A percentile compares a stretch with the other conserved stretches of the same genome.
phyloP scores from a whole-genome alignment of 2,329 filamentous ascomycete genomes.

The Aspergillus caelatus region DNA sequence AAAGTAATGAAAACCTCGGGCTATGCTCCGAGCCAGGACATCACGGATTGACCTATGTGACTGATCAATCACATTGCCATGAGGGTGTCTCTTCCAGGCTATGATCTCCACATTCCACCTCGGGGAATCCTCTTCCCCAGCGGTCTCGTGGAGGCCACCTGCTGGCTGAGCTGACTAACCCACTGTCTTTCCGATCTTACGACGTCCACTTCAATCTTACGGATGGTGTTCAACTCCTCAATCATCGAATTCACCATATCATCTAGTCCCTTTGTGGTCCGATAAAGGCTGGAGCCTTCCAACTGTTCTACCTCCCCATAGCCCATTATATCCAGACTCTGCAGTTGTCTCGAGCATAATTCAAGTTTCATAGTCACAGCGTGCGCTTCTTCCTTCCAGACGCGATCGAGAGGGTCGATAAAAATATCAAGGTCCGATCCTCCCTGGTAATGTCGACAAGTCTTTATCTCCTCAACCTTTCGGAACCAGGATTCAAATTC shows the following conservation, averaged over 20 bases:
- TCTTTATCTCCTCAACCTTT: slow-evolving; percentile 29
- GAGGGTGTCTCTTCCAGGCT: slow-evolving; percentile 8
- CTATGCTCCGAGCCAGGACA: neutral
- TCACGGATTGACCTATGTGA: neutral
- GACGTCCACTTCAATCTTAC: slow-evolving; percentile 38
- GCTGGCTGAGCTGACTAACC: slow-evolving; percentile 34
- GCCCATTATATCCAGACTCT: slow-evolving; percentile 39
- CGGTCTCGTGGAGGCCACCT: slow-evolving; percentile 20
- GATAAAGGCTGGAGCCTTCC: slow-evolving; percentile 35
- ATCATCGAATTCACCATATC: slow-evolving; percentile 38
- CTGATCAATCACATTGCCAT: neutral
- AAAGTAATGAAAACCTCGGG: neutral
- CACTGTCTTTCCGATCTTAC: slow-evolving; percentile 37
- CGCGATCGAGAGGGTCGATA: slow-evolving; percentile 36
- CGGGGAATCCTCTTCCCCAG: slow-evolving; percentile 16
- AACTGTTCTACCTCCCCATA: slow-evolving; percentile 28
- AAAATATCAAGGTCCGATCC: slow-evolving; percentile 27
- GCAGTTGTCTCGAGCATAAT: slow-evolving; percentile 37
- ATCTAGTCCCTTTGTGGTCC: slow-evolving; percentile 31
- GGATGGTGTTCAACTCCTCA: slow-evolving; percentile 40
- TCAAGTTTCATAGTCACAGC: slow-evolving; percentile 37
- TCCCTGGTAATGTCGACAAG: slow-evolving; percentile 18
- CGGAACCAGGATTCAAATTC: slow-evolving; percentile 43
- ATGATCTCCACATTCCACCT: slow-evolving; percentile 33
- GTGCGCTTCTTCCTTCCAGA: slow-evolving; percentile 39